These are phyloP conservation scores for Nemophila menziesii DNA, from an alignment of 257 asterid genomes.

Conservation along the genomic window DNA sequence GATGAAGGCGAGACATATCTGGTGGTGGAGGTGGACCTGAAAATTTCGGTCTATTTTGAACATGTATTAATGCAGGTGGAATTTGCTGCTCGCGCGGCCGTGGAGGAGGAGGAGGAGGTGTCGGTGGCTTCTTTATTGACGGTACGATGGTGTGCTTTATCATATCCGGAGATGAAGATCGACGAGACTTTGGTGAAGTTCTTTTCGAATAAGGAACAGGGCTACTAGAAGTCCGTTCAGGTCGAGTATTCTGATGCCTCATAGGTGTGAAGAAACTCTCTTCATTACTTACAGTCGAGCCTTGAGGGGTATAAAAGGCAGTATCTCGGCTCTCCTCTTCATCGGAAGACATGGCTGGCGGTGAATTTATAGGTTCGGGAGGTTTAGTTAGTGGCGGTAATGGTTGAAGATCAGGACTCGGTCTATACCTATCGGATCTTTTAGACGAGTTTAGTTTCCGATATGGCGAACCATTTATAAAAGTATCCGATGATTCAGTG, in stretches of 20 bases:
- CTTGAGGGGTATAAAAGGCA: slow-evolving; percentile 82
- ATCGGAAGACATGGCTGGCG: slow-evolving; percentile 89
- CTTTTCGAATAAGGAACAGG: slow-evolving; percentile 58
- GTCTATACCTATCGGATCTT: slow-evolving; percentile 69
- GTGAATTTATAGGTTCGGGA: slow-evolving; percentile 49
- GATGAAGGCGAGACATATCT: slow-evolving; percentile 54
- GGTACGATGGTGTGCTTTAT: slow-evolving; percentile 53
- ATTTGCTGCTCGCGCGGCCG: slow-evolving; percentile 20
- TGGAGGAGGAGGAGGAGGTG: slow-evolving; percentile 26
- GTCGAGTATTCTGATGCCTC: slow-evolving; percentile 27
- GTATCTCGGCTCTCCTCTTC: slow-evolving; percentile 77
- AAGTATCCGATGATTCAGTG: slow-evolving; percentile 26
- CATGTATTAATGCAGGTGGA: slow-evolving; percentile 30
- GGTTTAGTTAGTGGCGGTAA: slow-evolving; percentile 78
- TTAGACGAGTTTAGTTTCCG: slow-evolving; percentile 50
- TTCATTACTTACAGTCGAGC: slow-evolving; percentile 64
- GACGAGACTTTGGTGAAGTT: slow-evolving; percentile 74
- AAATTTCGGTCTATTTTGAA: slow-evolving; percentile 55
- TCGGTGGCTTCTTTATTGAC: slow-evolving; percentile 46
- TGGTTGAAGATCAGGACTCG: slow-evolving; percentile 98
- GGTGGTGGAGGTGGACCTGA: slow-evolving; percentile 80
- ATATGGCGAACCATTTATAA: slow-evolving; percentile 51
- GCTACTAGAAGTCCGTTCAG: slow-evolving; percentile 18
- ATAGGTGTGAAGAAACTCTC: slow-evolving; percentile 31
- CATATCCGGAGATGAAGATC: slow-evolving; percentile 49